phyloP scores from a whole-genome alignment of 2,329 filamentous ascomycete genomes.

The Chaetomium sp. region DNA sequence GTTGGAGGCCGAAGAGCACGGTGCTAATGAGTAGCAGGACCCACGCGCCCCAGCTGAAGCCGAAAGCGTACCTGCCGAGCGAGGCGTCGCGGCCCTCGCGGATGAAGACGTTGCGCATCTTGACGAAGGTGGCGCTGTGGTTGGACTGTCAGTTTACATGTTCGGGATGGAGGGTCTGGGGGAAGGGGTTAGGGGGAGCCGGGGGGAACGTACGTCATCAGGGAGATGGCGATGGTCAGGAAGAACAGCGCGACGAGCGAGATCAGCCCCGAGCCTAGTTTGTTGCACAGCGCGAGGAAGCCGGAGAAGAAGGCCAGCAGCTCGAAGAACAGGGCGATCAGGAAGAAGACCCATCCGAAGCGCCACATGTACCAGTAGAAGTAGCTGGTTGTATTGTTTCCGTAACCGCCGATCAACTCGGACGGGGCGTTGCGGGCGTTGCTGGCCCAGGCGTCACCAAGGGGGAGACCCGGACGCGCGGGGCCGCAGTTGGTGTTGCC shows the following conservation, averaged over 20 bases:
- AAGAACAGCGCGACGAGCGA: slow-evolving; percentile 67
- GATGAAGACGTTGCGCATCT: slow-evolving; percentile 68
- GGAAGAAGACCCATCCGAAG: slow-evolving; percentile 89
- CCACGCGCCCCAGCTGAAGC: slow-evolving; percentile 75
- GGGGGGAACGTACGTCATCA: slow-evolving; percentile 70
- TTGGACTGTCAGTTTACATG: slow-evolving; percentile 22
- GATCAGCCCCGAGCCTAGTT: slow-evolving; percentile 66
- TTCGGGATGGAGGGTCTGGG: too few species aligned
- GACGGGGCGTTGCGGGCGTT: slow-evolving; percentile 49
- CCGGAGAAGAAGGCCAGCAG: slow-evolving; percentile 67
- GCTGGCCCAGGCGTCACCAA: slow-evolving; percentile 70
- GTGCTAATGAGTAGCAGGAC: slow-evolving; percentile 66
- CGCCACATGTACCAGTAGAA: slow-evolving; percentile 82
- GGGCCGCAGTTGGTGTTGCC: slow-evolving; percentile 65
- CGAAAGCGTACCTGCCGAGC: slow-evolving; percentile 70
- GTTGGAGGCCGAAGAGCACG: slow-evolving; percentile 65
- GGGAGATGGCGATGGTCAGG: slow-evolving; percentile 64
- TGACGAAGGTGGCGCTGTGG: slow-evolving; percentile 61
- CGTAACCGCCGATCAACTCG: slow-evolving; percentile 55
- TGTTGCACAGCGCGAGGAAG: slow-evolving; percentile 69
- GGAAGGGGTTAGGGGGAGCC: neutral
- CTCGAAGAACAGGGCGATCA: slow-evolving; percentile 81
- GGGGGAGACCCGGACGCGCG: slow-evolving; percentile 63
- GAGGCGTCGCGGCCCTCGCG: slow-evolving; percentile 56
- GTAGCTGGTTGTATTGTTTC: slow-evolving; percentile 55